A percentile compares a stretch with the other conserved stretches of the same genome.
Evolutionary conservation across 1,139 yeast species (phyloP).

Genomic region (Suhomyces taliae): DNA sequence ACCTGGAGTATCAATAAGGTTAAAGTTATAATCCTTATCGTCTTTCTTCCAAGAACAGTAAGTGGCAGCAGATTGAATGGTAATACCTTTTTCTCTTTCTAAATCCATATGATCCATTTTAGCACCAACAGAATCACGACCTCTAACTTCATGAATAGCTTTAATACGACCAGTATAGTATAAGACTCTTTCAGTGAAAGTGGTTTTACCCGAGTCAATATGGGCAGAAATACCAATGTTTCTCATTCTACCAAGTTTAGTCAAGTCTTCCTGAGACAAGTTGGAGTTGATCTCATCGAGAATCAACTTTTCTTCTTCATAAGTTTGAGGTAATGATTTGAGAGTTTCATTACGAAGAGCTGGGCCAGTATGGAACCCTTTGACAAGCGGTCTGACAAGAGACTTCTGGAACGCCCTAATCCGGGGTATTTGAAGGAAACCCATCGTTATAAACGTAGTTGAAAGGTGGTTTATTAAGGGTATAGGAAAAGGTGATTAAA

Average conservation of each 20-base stretch:
- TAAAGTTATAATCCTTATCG: conserved; percentile 72
- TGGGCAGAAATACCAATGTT: conserved; percentile 98
- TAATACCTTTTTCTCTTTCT: conserved; percentile 64
- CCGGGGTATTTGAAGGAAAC: conserved; percentile 7
- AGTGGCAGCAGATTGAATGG: conserved; percentile 96
- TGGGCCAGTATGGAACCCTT: conserved; percentile 4
- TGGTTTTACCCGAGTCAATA: conserved; percentile 77
- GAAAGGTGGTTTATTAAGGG: not conserved
- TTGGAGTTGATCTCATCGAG: conserved; percentile 58
- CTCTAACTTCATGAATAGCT: conserved; percentile 97
- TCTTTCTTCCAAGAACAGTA: conserved; percentile 94
- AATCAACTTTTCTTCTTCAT: conserved; percentile 70
- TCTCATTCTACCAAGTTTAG: conserved; percentile 62
- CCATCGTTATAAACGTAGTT: conserved; percentile 2
- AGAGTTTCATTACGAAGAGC: conserved; percentile 5
- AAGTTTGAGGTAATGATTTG: conserved; percentile 37
- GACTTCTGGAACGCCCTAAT: conserved; percentile 6
- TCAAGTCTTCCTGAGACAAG: conserved; percentile 58
- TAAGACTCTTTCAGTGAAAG: conserved; percentile 94
- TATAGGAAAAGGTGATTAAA: too few species aligned
- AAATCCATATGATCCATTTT: conserved; percentile 72
- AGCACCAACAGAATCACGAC: conserved; percentile 97
- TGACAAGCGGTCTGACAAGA: conserved; percentile 4
- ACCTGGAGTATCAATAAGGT: conserved; percentile 32
- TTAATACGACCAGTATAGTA: conserved; percentile 96